phyloP scores from a whole-genome alignment of 2,329 filamentous ascomycete species.

The Mycosphaerella sp. region DNA sequence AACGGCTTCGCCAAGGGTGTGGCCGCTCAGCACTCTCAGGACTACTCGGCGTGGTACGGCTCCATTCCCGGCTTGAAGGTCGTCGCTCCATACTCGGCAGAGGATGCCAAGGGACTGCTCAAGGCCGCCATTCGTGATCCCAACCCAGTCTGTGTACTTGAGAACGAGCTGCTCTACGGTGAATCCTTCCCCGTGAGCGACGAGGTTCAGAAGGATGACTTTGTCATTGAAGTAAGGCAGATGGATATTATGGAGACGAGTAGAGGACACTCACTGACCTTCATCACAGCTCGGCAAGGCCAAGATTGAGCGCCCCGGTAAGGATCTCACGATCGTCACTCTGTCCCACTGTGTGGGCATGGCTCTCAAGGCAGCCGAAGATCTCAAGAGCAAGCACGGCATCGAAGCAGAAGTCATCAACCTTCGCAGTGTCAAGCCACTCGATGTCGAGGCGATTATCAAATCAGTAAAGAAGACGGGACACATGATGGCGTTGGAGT shows the following conservation, averaged over 20 bases:
- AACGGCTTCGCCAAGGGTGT: slow-evolving; percentile 98
- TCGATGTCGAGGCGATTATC: slow-evolving; percentile 91
- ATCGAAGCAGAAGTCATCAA: slow-evolving; percentile 96
- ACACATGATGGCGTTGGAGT: slow-evolving; percentile 85
- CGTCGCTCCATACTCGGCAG: slow-evolving; percentile 88
- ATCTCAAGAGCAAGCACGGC: slow-evolving; percentile 92
- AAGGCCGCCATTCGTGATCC: slow-evolving; percentile 98
- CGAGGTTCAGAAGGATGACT: slow-evolving; percentile 91
- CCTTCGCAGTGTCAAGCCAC: slow-evolving; percentile 92
- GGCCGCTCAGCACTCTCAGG: slow-evolving; percentile 95
- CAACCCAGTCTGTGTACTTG: slow-evolving; percentile 76
- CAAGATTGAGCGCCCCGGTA: slow-evolving; percentile 95
- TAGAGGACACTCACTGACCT: slow-evolving; percentile 23
- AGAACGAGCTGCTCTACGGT: slow-evolving; percentile 71
- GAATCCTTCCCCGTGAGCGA: slow-evolving; percentile 95
- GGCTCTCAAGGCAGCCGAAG: slow-evolving; percentile 78
- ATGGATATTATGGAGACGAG: not conserved
- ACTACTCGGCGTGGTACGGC: slow-evolving; percentile 98
- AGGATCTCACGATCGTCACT: slow-evolving; percentile 91
- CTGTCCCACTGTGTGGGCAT: slow-evolving; percentile 94
- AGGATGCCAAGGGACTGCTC: slow-evolving; percentile 95
- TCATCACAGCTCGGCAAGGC: slow-evolving; percentile 75
- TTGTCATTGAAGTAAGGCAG: slow-evolving; percentile 67
- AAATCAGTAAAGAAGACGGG: slow-evolving; percentile 99
- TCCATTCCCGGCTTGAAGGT: slow-evolving; percentile 97